Evolutionary conservation across 2,329 filamentous ascomycete genomes (phyloP).

Genomic region (Lasiodiplodia citricola): DNA sequence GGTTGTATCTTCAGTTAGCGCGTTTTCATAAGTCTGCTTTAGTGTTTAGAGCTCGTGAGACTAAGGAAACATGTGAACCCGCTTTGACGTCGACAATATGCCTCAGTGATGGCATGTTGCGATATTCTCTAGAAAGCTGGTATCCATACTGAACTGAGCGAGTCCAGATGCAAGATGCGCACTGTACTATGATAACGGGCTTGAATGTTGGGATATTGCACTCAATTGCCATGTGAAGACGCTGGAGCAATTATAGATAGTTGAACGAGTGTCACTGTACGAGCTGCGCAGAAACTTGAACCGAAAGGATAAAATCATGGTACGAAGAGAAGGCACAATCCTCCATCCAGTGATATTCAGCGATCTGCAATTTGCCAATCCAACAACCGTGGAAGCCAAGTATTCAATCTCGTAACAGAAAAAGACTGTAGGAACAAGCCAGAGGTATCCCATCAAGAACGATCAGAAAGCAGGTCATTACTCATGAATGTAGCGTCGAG

Average conservation of each 20-base stretch:
- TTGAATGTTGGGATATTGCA: background rate
- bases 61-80: too few species aligned
- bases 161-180: too few species aligned
- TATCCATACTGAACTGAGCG: too few species aligned
- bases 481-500: background rate
- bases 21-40: too few species aligned
- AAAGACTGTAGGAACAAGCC: background rate
- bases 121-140: too few species aligned
- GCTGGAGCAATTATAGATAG: background rate
- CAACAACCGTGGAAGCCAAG: background rate
- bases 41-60: too few species aligned
- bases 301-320: background rate
- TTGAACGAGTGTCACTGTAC: constrained; percentile 4
- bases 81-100: too few species aligned
- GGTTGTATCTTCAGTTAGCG: too few species aligned
- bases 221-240: background rate
- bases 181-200: too few species aligned
- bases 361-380: constrained; percentile 4
- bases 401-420: background rate
- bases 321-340: background rate
- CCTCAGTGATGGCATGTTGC: too few species aligned
- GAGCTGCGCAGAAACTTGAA: background rate
- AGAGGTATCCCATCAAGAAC: constrained; percentile 12
- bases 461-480: constrained; percentile 9
- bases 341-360: background rate